Base-by-base conservation (phyloP, 345 rosid genomes). In the Combretum micranthum region DNA sequence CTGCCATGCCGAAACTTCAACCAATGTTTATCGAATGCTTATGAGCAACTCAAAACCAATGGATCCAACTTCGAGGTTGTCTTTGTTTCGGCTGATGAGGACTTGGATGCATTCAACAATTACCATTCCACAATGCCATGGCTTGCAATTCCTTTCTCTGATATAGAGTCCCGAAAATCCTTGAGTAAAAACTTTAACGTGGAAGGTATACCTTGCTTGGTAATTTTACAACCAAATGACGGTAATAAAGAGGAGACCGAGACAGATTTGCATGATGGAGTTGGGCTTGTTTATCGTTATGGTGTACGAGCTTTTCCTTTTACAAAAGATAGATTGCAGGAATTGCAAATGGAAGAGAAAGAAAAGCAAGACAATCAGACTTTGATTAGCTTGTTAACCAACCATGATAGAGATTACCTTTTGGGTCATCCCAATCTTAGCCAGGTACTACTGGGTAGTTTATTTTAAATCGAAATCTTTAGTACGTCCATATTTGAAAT, bases 241-340 rank as follows among this genome's bases (percentile, higher is more conserved):
- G 74, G 70, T 47, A 54, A 15, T 26, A 72, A 75, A 51, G 71
- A 69, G 18, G 82, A 64, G 50, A 7, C 39, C 39, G 72, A 68
- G 32, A 57, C 62, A 12, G 9, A 32, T 32, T 25, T 70, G 47
- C 52, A 3, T n/a, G 64, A 76, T 32, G 89, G 80, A 0, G 86
- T 83, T 10, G 86, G 78, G 50, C 55, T 74, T 7, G 15, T 83
- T 44, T 62, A 78, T 43, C 76, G 83, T 1, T 75, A 74, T 6
- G 89, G 89, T 8, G 68, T 57, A 4, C 61, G 66, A 44, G 85
- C 79, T 13, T 83, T 80, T 62, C 89, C 89, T 15, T 80, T 80
- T 53, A 78, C 80, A 9, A 66, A 61, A 43, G 72, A 72, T 59
- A 78, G 75, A 66, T 26, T 80, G 74, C 71, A 68, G 62, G 77